Evolutionary conservation across 768 basidiomycete species (phyloP), one percentile per base, ranked within the genome.

Genomic region (Hydnum rufescens): DNA sequence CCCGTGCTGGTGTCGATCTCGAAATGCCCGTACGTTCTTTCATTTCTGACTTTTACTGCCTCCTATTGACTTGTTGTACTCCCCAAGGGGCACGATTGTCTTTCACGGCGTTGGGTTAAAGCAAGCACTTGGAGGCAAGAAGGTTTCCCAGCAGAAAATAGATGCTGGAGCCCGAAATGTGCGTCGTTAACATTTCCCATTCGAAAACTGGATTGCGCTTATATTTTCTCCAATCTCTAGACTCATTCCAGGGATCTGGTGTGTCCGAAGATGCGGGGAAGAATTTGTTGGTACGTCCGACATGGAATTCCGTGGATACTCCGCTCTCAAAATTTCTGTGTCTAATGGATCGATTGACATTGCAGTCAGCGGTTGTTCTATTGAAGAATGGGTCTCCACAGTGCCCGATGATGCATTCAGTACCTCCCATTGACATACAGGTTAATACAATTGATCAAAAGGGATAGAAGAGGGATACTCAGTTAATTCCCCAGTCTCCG

Each of bases 1-100:
- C 80, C 60, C 74, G 75, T 53, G 77, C 78, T 5, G 77, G 77
- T 0, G 61, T 80, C 16, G 76, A 80, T 57, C 64, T 80, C 23
- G 78, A 81, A 59, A 77, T 76, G 75, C 75, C 75, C 44, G 82
- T 39, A 39, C 1, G 56, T 57, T 4, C 23, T 8, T 19, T 30
- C 23, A 25, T 51, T 23, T 32, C 51, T 22, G 13, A 19, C 4
- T 8, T 23, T 26, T 50, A 26, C 23, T n/a, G 4, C 0, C 16
- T 47, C 3, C 31, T 13, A 2, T 16, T 25, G 4, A 42, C 32
- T 13, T 13, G 13, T 1, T 39, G 36, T 39, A 39, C 22, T 22
- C 13, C 22, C 36, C 22, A 39, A n/a, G n/a, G 36, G 36, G 36
- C 36, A 13, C 36, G 13, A 39, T 22, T 39, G 1, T 22, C 36